These are phyloP conservation scores for Macroventuria anomochaeta DNA, from an alignment of 2,329 filamentous ascomycete genomes.

Conservation along the genomic window DNA sequence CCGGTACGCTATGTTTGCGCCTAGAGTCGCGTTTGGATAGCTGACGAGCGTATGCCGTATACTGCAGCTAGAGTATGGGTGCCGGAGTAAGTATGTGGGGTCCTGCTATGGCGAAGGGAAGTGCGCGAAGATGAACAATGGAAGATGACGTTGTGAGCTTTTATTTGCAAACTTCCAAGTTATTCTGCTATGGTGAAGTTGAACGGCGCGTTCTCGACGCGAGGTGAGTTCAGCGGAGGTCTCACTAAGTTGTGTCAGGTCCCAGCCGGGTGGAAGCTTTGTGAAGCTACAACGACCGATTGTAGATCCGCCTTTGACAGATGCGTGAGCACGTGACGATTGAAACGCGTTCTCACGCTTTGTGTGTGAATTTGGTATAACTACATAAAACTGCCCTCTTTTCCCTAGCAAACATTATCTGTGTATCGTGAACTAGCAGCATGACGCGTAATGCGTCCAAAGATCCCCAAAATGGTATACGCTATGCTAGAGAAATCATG, in stretches of 20 bases:
- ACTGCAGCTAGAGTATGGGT: background rate
- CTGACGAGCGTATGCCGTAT: background rate
- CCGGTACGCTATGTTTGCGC: background rate
- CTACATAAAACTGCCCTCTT: slow-evolving; percentile 4
- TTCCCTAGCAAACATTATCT: slow-evolving; percentile 42
- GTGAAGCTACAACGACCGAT: slow-evolving; percentile 14
- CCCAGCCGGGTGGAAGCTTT: slow-evolving; percentile 9
- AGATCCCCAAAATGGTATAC: slow-evolving; percentile 46
- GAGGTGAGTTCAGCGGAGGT: slow-evolving; percentile 1
- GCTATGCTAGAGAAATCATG: slow-evolving; percentile 49
- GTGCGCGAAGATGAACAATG: slow-evolving; percentile 2
- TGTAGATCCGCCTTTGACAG: slow-evolving; percentile 3
- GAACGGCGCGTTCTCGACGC: background rate
- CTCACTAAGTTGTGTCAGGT: slow-evolving; percentile 1
- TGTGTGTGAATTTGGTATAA: slow-evolving; percentile 21
- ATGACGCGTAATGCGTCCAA: slow-evolving; percentile 38
- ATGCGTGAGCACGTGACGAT: slow-evolving; percentile 28
- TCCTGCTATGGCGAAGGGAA: background rate
- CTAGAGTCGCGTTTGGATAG: background rate
- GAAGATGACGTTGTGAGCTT: slow-evolving; percentile 14
- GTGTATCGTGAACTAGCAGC: slow-evolving; percentile 40
- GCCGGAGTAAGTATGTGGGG: background rate
- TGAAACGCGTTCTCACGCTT: slow-evolving; percentile 29
- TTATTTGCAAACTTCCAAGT: slow-evolving; percentile 1
- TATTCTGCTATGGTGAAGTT: background rate